Percentiles rank a stretch among this genome's conserved stretches.
phyloP scores from a whole-genome alignment of 2,329 filamentous ascomycete species.

The Xylaria sp. region DNA sequence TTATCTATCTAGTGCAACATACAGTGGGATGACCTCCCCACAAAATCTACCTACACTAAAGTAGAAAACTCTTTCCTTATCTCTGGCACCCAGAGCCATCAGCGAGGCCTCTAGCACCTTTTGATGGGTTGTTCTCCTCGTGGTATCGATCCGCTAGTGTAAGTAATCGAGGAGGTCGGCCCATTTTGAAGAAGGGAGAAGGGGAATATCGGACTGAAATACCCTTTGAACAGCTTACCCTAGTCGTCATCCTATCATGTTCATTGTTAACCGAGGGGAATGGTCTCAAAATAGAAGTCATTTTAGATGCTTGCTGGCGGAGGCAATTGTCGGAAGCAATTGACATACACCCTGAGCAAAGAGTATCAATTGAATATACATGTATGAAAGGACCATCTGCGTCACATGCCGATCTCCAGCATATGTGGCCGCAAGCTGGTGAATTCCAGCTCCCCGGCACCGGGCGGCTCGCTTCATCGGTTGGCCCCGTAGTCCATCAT shows the following conservation, averaged over 20 bases:
- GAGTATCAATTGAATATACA: background rate
- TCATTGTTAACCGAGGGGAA: background rate
- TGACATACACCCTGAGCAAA: background rate
- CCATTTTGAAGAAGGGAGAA: background rate
- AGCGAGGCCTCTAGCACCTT: background rate
- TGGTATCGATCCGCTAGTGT: background rate
- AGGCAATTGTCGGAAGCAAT: too few species aligned
- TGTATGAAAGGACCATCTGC: background rate
- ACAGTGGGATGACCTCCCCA: conserved; percentile 13
- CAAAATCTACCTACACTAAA: background rate
- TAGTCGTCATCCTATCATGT: background rate
- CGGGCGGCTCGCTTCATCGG: conserved; percentile 23
- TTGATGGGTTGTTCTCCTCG: background rate
- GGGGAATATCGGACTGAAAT: background rate
- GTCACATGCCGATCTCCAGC: background rate
- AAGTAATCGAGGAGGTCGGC: background rate
- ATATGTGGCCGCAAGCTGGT: background rate
- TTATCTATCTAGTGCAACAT: conserved; percentile 9
- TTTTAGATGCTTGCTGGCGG: background rate
- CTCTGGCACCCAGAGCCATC: conserved; percentile 17
- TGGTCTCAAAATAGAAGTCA: background rate
- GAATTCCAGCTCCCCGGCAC: conserved; percentile 17
- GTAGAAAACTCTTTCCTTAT: conserved; percentile 21
- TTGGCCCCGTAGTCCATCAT: conserved; percentile 17
- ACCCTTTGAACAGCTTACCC: background rate